Evolutionary conservation across 805 yeast genomes (phyloP).

Genomic region (Lipomyces lipofer): DNA sequence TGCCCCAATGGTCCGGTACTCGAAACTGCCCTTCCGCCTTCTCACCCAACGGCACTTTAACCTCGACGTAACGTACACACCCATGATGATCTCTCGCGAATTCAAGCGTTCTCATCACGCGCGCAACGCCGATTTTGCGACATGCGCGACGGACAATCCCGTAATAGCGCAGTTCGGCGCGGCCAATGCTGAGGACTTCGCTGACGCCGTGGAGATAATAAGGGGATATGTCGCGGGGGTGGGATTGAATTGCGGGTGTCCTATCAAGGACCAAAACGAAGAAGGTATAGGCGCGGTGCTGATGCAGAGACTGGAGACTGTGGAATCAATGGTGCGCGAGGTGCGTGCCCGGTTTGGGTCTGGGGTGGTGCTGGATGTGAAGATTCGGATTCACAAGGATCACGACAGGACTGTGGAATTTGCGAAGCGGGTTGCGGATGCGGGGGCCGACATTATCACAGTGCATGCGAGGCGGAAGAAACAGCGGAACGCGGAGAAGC

Average conservation of each 20-base stretch:
- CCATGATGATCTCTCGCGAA: constrained; percentile 95
- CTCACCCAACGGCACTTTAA: constrained; percentile 44
- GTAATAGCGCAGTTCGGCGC: constrained; percentile 89
- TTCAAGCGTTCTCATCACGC: constrained; percentile 84
- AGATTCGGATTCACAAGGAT: constrained; percentile 84
- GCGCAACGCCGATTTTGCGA: constrained; percentile 78
- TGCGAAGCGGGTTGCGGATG: constrained; percentile 70
- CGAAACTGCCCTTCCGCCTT: constrained; percentile 88
- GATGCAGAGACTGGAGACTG: constrained; percentile 78
- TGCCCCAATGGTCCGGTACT: constrained; percentile 98
- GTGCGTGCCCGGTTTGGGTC: constrained; percentile 76
- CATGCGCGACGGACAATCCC: constrained; percentile 64
- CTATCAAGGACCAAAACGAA: constrained; percentile 88
- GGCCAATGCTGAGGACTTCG: constrained; percentile 76
- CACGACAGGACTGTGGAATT: constrained; percentile 68
- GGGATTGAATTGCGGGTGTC: constrained; percentile 97
- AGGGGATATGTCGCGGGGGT: constrained; percentile 89
- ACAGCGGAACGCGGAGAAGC: constrained; percentile 83
- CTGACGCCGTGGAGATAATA: constrained; percentile 85
- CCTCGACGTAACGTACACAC: constrained; percentile 52
- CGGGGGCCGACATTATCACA: constrained; percentile 92
- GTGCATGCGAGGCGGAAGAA: constrained; percentile 89
- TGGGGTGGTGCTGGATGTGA: constrained; percentile 78
- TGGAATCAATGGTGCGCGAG: constrained; percentile 78
- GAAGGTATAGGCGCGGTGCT: constrained; percentile 98